A percentile compares a stretch with the other conserved stretches of the same genome.
phyloP scores from a whole-genome alignment of 441 rosid species.

The Gossypium armourianum region DNA sequence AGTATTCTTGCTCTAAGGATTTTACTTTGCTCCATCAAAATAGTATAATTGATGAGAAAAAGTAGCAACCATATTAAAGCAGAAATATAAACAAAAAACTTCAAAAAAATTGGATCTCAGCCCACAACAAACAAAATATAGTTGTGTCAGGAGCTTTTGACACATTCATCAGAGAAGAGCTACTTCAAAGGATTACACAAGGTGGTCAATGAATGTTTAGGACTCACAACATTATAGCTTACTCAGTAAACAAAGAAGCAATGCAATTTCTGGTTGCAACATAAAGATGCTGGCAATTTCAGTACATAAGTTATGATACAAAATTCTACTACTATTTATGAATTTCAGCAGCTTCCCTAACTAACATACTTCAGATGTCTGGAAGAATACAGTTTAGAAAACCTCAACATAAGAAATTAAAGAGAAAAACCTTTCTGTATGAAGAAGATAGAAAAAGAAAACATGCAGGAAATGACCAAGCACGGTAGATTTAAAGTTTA shows the following conservation, averaged over 20 bases:
- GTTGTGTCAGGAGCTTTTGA: background rate
- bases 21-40: background rate
- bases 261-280: background rate
- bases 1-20: background rate
- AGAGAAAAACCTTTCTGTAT: background rate
- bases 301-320: background rate
- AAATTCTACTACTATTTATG: background rate
- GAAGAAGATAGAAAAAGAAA: background rate
- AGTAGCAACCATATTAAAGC: background rate
- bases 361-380: background rate
- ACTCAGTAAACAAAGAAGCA: constrained; percentile 1
- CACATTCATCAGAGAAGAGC: background rate
- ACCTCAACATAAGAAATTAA: background rate
- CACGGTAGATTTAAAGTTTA: background rate
- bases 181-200: background rate
- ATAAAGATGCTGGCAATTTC: background rate
- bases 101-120: background rate
- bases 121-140: background rate
- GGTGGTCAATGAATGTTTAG: background rate
- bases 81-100: background rate
- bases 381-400: background rate
- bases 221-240: background rate
- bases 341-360: constrained; percentile 1
- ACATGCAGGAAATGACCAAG: background rate
- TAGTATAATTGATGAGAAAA: background rate